These are phyloP conservation scores for Sphaerulina vaccinii DNA, from an alignment of 2,329 filamentous ascomycete genomes.

Conservation along the genomic window DNA sequence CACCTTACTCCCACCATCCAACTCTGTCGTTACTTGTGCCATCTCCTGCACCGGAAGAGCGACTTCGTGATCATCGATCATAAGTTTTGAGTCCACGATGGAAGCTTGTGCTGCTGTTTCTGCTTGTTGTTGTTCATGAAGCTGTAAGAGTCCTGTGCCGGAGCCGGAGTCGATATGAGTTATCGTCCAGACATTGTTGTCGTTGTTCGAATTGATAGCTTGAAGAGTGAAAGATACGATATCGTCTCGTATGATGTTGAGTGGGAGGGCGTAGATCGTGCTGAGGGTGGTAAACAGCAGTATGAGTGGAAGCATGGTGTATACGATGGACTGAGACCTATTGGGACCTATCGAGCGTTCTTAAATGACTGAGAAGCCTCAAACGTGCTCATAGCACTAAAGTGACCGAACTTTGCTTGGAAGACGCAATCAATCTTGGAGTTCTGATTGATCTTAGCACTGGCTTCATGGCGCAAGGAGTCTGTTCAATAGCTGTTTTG, in stretches of 20 bases:
- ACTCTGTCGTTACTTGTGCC: neutral
- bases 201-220: neutral
- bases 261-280: neutral
- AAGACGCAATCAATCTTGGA: too few relatives aligned
- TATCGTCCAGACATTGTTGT: neutral
- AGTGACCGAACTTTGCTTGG: too few relatives aligned
- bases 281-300: neutral
- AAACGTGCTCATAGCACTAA: too few relatives aligned
- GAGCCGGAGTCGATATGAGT: neutral
- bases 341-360: neutral
- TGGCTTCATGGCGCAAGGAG: too few relatives aligned
- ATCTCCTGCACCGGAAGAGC: neutral
- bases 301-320: neutral
- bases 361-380: neutral
- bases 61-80: neutral
- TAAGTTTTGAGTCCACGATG: neutral
- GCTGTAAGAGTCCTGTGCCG: neutral
- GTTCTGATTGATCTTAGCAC: too few relatives aligned
- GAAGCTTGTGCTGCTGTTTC: too few relatives aligned
- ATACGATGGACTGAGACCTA: neutral
- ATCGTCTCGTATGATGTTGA: neutral
- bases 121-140: too few relatives aligned
- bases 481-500: too few relatives aligned
- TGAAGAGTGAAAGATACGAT: neutral
- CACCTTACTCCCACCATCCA: neutral